phyloP scores from a whole-genome alignment of 2,329 filamentous ascomycete genomes.

The Fusarium burgessii region DNA sequence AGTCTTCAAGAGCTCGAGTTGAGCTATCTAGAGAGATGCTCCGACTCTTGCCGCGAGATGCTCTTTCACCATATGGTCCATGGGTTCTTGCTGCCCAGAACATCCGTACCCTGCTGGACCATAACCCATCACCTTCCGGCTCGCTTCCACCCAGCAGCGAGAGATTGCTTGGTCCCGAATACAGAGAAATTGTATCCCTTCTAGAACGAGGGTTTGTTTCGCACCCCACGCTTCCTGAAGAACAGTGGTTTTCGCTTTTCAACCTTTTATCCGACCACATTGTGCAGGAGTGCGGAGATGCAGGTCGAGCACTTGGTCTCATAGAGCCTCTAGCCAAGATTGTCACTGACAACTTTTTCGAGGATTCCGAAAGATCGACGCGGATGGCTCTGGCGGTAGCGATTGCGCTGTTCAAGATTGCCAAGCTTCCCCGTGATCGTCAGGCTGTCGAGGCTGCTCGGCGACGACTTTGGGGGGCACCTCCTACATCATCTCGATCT shows the following conservation, averaged over 20 bases:
- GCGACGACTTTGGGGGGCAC: constrained; percentile 70
- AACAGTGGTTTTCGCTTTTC: constrained; percentile 68
- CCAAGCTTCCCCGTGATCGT: constrained; percentile 68
- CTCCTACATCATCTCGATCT: constrained; percentile 43
- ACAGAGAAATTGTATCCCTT: constrained; percentile 75
- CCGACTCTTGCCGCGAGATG: constrained; percentile 60
- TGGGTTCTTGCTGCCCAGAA: constrained; percentile 65
- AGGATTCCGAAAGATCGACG: constrained; percentile 16
- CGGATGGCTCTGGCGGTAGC: constrained; percentile 52
- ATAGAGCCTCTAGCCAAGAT: constrained; percentile 77
- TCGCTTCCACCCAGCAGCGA: constrained; percentile 47
- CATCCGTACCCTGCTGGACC: constrained; percentile 58
- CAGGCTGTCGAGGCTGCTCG: constrained; percentile 74
- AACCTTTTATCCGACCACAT: constrained; percentile 67
- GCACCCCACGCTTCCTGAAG: constrained; percentile 60
- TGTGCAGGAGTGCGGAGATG: constrained; percentile 73
- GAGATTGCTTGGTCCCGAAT: constrained; percentile 72
- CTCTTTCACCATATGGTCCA: constrained; percentile 59
- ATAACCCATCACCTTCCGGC: constrained; percentile 32
- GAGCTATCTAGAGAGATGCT: constrained; percentile 65
- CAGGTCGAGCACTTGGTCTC: constrained; percentile 72
- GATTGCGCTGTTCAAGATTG: constrained; percentile 59
- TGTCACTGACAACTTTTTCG: constrained; percentile 55
- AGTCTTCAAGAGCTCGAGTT: constrained; percentile 56
- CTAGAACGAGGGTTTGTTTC: constrained; percentile 70